Base-by-base conservation (phyloP, 225 moss, liverwort and hornwort genomes). In the Asterella californica region DNA sequence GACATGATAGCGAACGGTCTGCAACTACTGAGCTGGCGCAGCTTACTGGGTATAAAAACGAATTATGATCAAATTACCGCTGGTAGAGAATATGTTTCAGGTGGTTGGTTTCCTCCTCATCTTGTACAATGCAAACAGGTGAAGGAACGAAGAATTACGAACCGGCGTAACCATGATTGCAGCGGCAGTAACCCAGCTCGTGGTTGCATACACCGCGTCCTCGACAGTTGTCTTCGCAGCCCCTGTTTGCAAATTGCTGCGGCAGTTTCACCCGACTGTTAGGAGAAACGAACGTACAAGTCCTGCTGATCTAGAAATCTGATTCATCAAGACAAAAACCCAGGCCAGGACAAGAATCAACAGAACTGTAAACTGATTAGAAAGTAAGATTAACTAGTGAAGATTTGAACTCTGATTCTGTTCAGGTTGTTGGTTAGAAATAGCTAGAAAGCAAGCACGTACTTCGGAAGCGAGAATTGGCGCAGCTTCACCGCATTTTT, bases 81-180 rank as follows among this genome's bases (percentile, higher is more conserved):
- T 15, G 65, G 29, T 4, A 33, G 12, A 65, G 42, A 32, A 15
- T 27, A 14, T 33, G 14, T 17, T 65, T 14, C 65, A 30, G 9
- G 14, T 65, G 10, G 10, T 2, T 32, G 1, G 12, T 24, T 47
- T 24, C 36, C 48, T 47, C 17, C 38, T 74, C 73, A 50, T 53
- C 30, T 74, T 27, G 50, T n/a, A 49, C 36, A 29, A 6, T 24
- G 32, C 29, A 69, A 45, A 70, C 24, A 46, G 24, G 45, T 25
- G 46, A 34, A 5, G 42, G 25, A 59, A 32, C 17, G 24, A 60
- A 37, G 63, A 73, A 74, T 57, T 10, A 80, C 84, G 37, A 77
- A 87, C 87, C 87, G 18, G 69, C 78, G 38, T 77, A 84, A 32
- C 87, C 84, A 81, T 82, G 84, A 78, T 77, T 82, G 80, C 87